Evolutionary conservation across 2,329 filamentous ascomycete genomes (phyloP), one percentile per base, ranked within the genome.

Genomic region (Sporothrix sp.): DNA sequence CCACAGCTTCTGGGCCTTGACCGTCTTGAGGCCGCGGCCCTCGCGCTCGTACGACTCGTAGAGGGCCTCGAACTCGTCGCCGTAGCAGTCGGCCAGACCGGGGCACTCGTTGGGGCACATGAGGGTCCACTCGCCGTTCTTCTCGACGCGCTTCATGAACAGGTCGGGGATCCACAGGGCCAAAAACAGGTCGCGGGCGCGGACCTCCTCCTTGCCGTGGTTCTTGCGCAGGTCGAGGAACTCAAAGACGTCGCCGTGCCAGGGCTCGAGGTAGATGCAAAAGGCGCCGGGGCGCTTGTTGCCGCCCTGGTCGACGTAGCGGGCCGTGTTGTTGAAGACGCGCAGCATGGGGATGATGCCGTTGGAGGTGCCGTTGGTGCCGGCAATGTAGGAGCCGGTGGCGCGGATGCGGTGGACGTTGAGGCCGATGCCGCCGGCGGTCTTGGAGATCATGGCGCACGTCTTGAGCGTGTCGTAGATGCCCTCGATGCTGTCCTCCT

Each of bases 401-500:
- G 93, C 87, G 68, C 93, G 89, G 62, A 98, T 98, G 63, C 90
- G 85, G 74, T 98, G 93, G 47, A 91, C 84, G 64, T 98, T 97
- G 58, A 98, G 77, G 62, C 93, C 93, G 66, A 98, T 97, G 67
- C 93, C 93, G 68, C 93, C 93, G 60, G 93, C 93, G 72, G 93
- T 97, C 81, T 98, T 98, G 65, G 93, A 98, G 70, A 98, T 98
- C 88, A 98, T 91, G 59, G 93, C 93, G 71, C 93, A 98, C 1
- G 88, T 97, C 82, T 98, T 98, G 61, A 98, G 79, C 16, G 93
- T 98, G 66, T 98, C 93, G 64, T 98, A 98, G 66, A 98, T 98
- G 60, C 93, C 93, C 59, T 98, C 93, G 64, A 98, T 98, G 70
- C 90, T 96, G 72, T 98, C 93, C 47, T 95, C 90, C 76, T 97